These are phyloP conservation scores for Quercus cerris DNA, from an alignment of 306 rosid genomes.

Conservation along the genomic window DNA sequence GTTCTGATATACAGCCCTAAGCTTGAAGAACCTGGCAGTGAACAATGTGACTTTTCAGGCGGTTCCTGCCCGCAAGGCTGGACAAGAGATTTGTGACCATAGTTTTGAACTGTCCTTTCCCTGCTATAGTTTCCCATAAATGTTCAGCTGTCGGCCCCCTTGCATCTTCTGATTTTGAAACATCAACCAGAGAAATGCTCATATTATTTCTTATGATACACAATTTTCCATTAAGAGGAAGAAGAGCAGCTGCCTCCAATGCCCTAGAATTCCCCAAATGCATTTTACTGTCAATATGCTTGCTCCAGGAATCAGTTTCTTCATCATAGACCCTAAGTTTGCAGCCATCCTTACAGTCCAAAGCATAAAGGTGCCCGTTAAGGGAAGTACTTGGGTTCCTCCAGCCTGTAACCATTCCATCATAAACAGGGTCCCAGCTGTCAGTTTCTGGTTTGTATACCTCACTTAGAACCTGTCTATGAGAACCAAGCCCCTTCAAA, in stretches of 20 bases:
- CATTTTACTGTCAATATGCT: constrained; percentile 64
- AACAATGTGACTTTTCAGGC: constrained; percentile 83
- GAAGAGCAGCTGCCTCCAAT: constrained; percentile 73
- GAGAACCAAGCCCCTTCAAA: constrained; percentile 78
- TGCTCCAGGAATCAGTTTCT: constrained; percentile 63
- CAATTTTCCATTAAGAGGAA: constrained; percentile 69
- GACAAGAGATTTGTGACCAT: constrained; percentile 77
- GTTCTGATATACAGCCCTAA: constrained; percentile 34
- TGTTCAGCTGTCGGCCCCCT: constrained; percentile 54
- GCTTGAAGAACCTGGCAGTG: constrained; percentile 92
- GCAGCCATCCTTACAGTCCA: constrained; percentile 87
- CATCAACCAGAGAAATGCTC: constrained; percentile 81
- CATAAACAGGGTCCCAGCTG: constrained; percentile 67
- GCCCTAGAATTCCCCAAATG: constrained; percentile 71
- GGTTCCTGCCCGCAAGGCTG: constrained; percentile 77
- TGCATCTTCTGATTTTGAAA: constrained; percentile 47
- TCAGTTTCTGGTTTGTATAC: constrained; percentile 69
- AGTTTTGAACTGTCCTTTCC: constrained; percentile 79
- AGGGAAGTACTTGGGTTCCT: constrained; percentile 73
- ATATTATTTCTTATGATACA: constrained; percentile 71
- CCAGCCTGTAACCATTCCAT: constrained; percentile 89
- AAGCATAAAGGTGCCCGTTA: constrained; percentile 70
- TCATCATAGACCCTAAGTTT: constrained; percentile 62
- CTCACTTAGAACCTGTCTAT: constrained; percentile 78
- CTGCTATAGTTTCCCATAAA: constrained; percentile 74